These are phyloP conservation scores for Rhamnella rubrinervis DNA, from an alignment of 331 rosid species.

Conservation along the genomic window DNA sequence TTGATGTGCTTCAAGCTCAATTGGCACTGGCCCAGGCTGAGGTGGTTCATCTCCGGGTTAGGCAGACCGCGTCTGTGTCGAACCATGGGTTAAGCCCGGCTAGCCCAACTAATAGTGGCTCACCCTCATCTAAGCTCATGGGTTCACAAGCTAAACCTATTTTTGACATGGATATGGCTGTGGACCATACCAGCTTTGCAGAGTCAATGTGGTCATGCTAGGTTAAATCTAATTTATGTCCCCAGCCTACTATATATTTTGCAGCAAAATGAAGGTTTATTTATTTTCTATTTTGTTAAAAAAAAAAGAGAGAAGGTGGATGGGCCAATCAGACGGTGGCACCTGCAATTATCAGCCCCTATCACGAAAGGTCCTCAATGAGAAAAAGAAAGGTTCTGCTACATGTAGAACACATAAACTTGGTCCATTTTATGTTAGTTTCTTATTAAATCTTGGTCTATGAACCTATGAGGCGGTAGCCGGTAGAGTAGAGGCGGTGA, in stretches of 20 bases:
- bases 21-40: conserved; percentile 90
- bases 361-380: too few species aligned
- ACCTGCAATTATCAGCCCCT: too few species aligned
- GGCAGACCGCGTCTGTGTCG: conserved; percentile 47
- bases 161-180: conserved; percentile 60
- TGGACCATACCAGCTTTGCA: conserved; percentile 47
- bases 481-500: conserved; percentile 20
- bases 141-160: conserved; percentile 51
- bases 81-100: conserved; percentile 46
- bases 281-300: too few species aligned
- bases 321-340: too few species aligned
- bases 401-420: conserved; percentile 3
- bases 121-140: conserved; percentile 52
- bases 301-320: too few species aligned
- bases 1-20: conserved; percentile 72
- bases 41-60: conserved; percentile 78
- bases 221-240: not conserved
- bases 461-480: not conserved
- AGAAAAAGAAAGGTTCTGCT: too few species aligned
- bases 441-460: conserved; percentile 4
- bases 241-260: not conserved
- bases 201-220: conserved; percentile 68
- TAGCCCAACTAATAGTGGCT: conserved; percentile 56
- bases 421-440: conserved; percentile 7
- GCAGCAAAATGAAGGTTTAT: too few species aligned